Conservation (phyloP, 2,329 filamentous ascomycete genomes). For the Torrubiella hemipterigena region DNA sequence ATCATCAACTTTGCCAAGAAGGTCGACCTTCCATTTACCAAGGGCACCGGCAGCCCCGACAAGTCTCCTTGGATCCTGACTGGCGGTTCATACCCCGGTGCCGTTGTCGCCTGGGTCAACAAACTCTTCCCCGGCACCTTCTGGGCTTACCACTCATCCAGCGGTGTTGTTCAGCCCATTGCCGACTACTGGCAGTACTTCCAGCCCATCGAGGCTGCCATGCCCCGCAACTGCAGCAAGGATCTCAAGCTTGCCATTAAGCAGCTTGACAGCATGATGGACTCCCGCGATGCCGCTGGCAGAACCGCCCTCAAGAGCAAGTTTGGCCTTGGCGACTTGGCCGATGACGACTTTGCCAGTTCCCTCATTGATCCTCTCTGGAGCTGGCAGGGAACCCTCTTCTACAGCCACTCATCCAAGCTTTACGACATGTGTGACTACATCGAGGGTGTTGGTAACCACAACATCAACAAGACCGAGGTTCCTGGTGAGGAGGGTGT, state of each 20-base stretch:
- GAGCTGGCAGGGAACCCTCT: constrained; percentile 23
- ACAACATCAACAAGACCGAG: too few relatives aligned
- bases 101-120: constrained; percentile 61
- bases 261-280: constrained; percentile 34
- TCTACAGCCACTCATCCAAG: constrained; percentile 19
- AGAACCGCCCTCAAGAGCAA: constrained; percentile 28
- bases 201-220: constrained; percentile 29
- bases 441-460: too few relatives aligned
- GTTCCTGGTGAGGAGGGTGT: constrained; percentile 28
- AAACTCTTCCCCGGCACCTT: constrained; percentile 63
- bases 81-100: constrained; percentile 70
- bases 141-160: constrained; percentile 65
- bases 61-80: constrained; percentile 62
- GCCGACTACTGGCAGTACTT: constrained; percentile 56
- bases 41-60: constrained; percentile 49
- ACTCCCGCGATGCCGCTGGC: constrained; percentile 17
- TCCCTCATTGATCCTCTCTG: constrained; percentile 14
- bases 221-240: constrained; percentile 46
- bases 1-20: constrained; percentile 64
- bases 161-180: constrained; percentile 63
- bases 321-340: constrained; percentile 28
- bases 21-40: constrained; percentile 53
- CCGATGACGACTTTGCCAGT: constrained; percentile 35
- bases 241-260: constrained; percentile 42
- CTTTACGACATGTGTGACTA: constrained; percentile 24